A percentile compares a stretch with the other conserved stretches of the same genome.
phyloP scores from a whole-genome alignment of 2,329 filamentous ascomycete species.

The Saccharata proteae region DNA sequence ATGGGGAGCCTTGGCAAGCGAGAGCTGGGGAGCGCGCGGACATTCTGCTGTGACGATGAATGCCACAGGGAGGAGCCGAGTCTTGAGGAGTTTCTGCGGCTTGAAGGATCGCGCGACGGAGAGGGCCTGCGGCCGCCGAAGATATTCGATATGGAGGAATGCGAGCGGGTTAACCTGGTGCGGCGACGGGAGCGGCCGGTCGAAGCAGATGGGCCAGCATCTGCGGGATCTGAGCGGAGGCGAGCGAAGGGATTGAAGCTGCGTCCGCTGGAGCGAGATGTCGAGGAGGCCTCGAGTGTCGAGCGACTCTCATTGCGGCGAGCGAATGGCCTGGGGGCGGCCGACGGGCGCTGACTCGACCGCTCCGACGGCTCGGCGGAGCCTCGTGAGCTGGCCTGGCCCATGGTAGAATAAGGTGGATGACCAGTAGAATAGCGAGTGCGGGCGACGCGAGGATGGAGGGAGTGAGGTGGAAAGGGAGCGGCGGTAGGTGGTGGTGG shows the following conservation, averaged over 20 bases:
- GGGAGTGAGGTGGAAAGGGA: slow-evolving; percentile 8
- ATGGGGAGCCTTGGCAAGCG: slow-evolving; percentile 21
- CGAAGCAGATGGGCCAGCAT: slow-evolving; percentile 19
- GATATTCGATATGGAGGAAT: slow-evolving; percentile 21
- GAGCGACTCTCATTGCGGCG: slow-evolving; percentile 13
- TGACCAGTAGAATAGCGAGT: slow-evolving; percentile 9
- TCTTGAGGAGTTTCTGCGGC: slow-evolving; percentile 12
- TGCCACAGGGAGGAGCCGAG: slow-evolving; percentile 12
- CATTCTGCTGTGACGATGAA: slow-evolving; percentile 12
- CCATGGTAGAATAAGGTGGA: slow-evolving; percentile 21
- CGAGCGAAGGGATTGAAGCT: slow-evolving; percentile 19
- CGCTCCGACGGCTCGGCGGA: slow-evolving; percentile 13
- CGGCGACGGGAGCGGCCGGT: slow-evolving; percentile 15
- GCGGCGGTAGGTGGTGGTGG: slow-evolving; percentile 5
- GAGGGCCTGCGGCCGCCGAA: slow-evolving; percentile 12
- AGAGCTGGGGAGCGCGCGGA: slow-evolving; percentile 16
- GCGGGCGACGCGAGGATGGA: slow-evolving; percentile 5
- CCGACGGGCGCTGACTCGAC: slow-evolving; percentile 6
- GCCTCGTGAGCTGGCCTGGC: slow-evolving; percentile 25
- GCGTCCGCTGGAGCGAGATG: slow-evolving; percentile 14
- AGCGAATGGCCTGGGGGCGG: slow-evolving; percentile 18
- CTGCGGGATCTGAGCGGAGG: slow-evolving; percentile 18
- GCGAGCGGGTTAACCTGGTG: slow-evolving; percentile 22
- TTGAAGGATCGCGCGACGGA: slow-evolving; percentile 6
- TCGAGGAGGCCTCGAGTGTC: slow-evolving; percentile 15